Percentiles rank a stretch among this genome's conserved stretches.
These are phyloP conservation scores for Hypoxylon fuscum DNA, from an alignment of 495 filamentous ascomycete species.

Conservation along the genomic window DNA sequence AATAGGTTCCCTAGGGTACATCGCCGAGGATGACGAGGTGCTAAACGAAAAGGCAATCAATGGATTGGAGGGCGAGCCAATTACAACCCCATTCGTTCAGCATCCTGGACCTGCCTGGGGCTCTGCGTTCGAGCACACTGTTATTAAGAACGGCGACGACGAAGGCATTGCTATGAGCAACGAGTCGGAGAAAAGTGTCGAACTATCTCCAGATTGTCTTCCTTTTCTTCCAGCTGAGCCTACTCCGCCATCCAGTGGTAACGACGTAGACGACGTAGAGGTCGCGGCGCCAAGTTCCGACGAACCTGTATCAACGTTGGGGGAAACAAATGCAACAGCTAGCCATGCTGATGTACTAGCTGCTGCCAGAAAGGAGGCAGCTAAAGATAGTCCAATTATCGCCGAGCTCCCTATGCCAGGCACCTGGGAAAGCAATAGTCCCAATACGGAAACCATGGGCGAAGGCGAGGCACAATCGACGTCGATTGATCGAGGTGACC, in stretches of 20 bases:
- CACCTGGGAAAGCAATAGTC: conserved; percentile 17
- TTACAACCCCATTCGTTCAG: conserved; percentile 17
- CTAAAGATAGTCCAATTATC: conserved; percentile 8
- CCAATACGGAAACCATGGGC: conserved; percentile 13
- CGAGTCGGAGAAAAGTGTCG: conserved; percentile 14
- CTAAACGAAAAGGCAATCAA: conserved; percentile 1
- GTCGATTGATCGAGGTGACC: conserved; percentile 2
- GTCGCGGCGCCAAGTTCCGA: neutral
- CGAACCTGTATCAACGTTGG: neutral
- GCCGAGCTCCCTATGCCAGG: conserved; percentile 2
- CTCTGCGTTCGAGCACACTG: conserved; percentile 13
- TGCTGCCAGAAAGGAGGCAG: neutral
- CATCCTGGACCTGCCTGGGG: conserved; percentile 35
- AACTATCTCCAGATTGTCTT: neutral
- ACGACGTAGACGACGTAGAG: neutral
- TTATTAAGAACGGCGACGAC: conserved; percentile 31
- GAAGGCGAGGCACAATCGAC: conserved; percentile 11
- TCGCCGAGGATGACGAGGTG: conserved; percentile 36
- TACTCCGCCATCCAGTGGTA: neutral
- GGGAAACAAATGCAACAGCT: neutral
- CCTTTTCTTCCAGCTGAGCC: neutral
- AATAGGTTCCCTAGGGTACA: conserved; percentile 29
- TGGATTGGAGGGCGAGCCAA: neutral
- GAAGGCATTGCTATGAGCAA: conserved; percentile 41
- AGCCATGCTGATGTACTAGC: neutral